Conservation (phyloP, 495 filamentous ascomycete species). For the Chaetomium tenue region DNA sequence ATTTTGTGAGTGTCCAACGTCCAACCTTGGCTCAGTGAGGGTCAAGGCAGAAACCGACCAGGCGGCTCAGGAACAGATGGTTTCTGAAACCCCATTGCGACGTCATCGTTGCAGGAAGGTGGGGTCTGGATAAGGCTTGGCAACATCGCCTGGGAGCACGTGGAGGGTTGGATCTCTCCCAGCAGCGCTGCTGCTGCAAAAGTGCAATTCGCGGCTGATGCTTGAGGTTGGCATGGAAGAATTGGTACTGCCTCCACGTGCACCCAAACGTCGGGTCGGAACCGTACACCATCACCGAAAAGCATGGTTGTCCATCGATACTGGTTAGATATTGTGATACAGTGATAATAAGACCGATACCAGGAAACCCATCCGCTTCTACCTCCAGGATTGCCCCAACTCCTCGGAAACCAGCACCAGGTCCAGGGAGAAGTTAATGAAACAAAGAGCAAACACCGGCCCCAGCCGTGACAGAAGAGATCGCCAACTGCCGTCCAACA, state of each 20-base stretch:
- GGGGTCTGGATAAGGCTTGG: background rate
- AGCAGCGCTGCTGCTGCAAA: background rate
- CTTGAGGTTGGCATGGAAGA: background rate
- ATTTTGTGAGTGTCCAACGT: background rate
- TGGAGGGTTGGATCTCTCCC: background rate
- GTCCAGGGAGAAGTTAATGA: background rate
- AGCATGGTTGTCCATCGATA: background rate
- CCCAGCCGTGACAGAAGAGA: background rate
- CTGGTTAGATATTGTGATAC: constrained; percentile 15
- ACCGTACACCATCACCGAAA: background rate
- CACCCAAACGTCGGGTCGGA: background rate
- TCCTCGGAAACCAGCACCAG: background rate
- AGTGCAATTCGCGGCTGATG: background rate
- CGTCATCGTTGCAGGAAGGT: constrained; percentile 10
- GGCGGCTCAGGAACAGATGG: background rate
- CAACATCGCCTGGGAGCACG: background rate
- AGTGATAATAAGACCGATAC: constrained; percentile 8
- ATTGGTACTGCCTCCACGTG: background rate
- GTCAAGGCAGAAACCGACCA: background rate
- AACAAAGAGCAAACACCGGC: background rate
- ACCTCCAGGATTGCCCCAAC: background rate
- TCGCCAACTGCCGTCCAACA: background rate
- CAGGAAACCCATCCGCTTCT: constrained; percentile 10
- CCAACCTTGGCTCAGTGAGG: too few relatives aligned
- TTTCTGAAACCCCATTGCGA: background rate